These are phyloP conservation scores for Heracleum sosnowskyi DNA, from an alignment of 129 eudicot genomes.

Conservation along the genomic window DNA sequence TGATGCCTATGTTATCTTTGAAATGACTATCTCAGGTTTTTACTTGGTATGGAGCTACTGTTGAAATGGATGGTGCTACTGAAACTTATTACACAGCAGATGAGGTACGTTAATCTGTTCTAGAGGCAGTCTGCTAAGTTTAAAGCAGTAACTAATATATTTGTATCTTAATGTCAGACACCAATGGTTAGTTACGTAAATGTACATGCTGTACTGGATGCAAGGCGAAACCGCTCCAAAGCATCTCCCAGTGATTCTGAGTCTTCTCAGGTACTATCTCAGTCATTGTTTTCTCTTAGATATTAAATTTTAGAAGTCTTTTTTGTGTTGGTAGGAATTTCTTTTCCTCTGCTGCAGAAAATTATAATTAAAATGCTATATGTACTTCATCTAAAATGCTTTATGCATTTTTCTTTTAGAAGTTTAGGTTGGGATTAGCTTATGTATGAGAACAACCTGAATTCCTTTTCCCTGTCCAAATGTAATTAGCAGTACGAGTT, in stretches of 20 bases:
- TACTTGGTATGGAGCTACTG: conserved; percentile 97
- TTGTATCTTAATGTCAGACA: conserved; percentile 42
- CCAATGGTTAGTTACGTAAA: conserved; percentile 96
- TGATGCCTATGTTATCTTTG: neutral
- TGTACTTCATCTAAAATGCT: neutral
- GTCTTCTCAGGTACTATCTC: conserved; percentile 60
- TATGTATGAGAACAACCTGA: neutral
- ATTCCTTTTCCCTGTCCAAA: neutral
- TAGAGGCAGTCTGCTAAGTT: neutral
- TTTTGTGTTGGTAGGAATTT: neutral
- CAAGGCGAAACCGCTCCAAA: conserved; percentile 84
- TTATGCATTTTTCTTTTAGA: neutral
- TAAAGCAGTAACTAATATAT: neutral
- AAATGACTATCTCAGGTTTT: conserved; percentile 47
- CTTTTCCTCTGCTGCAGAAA: neutral
- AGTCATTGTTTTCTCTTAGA: neutral
- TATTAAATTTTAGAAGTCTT: neutral
- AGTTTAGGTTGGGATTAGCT: neutral
- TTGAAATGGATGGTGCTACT: conserved; percentile 86
- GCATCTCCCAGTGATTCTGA: conserved; percentile 80
- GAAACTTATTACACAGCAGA: conserved; percentile 93
- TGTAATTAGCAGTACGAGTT: neutral
- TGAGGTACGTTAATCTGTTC: conserved; percentile 43
- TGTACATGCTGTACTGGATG: conserved; percentile 94
- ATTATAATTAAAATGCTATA: neutral